Conservation (phyloP, 179 eudicot genomes). For the Spinacia oleracea region DNA sequence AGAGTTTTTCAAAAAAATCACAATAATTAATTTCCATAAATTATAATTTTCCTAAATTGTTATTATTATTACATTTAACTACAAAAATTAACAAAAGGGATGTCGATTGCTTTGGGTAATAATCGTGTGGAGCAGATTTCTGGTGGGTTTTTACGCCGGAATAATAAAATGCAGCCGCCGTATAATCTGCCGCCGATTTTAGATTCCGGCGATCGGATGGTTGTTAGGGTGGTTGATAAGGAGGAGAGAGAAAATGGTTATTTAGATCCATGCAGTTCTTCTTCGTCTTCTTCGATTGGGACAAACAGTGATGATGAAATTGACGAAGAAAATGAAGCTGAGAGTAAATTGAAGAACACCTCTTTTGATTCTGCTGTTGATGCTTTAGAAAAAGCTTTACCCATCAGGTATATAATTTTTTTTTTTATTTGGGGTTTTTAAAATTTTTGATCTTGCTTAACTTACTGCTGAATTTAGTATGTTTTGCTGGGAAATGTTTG, state of each 20-base stretch:
- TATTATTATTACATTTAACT: background rate
- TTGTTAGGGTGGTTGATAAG: slow-evolving; percentile 3
- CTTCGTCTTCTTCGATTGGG: slow-evolving; percentile 44
- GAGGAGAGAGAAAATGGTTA: slow-evolving; percentile 20
- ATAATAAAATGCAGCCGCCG: background rate
- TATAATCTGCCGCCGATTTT: slow-evolving; percentile 7
- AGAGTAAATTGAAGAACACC: slow-evolving; percentile 30
- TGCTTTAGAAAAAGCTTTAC: slow-evolving; percentile 40
- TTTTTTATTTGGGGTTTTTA: background rate
- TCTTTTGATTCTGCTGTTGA: slow-evolving; percentile 35
- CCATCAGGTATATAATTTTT: slow-evolving; percentile 27
- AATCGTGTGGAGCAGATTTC: slow-evolving; percentile 19
- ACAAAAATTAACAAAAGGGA: background rate
- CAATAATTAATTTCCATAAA: too few species aligned
- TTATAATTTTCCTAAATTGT: background rate
- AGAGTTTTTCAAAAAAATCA: background rate
- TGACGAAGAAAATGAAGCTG: slow-evolving; percentile 30
- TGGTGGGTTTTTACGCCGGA: slow-evolving; percentile 23
- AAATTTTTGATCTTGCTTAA: background rate
- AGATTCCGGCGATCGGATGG: slow-evolving; percentile 23
- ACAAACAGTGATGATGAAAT: slow-evolving; percentile 35
- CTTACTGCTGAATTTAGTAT: background rate
- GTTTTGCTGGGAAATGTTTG: background rate
- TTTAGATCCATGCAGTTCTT: slow-evolving; percentile 26
- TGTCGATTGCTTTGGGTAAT: slow-evolving; percentile 31